A percentile compares a stretch with the other conserved stretches of the same genome.
Evolutionary conservation across 345 rosid genomes (phyloP).

Genomic region (Aethionema arabicum): DNA sequence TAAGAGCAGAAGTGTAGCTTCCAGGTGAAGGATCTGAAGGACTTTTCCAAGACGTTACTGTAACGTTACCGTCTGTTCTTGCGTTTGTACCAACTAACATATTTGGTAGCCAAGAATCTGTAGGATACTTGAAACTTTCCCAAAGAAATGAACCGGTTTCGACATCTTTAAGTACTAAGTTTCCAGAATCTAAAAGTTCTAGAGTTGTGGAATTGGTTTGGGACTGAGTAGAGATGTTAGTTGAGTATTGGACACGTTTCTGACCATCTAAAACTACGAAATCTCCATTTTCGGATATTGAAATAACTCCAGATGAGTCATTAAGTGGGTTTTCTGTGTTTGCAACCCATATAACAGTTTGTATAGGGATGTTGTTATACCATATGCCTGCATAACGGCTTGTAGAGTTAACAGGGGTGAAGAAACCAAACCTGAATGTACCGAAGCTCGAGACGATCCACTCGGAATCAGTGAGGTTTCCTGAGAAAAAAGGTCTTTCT

Average conservation of each 20-base stretch:
- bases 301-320: conserved; percentile 46
- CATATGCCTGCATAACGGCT: conserved; percentile 54
- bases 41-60: conserved; percentile 50
- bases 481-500: conserved; percentile 20
- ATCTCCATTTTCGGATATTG: conserved; percentile 47
- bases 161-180: conserved; percentile 46
- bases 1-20: conserved; percentile 41
- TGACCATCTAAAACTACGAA: conserved; percentile 43
- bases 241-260: conserved; percentile 52
- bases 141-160: conserved; percentile 29
- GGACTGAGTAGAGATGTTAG: conserved; percentile 31
- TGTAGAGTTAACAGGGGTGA: conserved; percentile 44
- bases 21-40: conserved; percentile 57
- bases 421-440: conserved; percentile 54
- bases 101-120: conserved; percentile 35
- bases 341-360: conserved; percentile 51
- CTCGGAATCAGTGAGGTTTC: conserved; percentile 24
- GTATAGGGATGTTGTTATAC: conserved; percentile 33
- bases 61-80: conserved; percentile 32
- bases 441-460: conserved; percentile 36
- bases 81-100: conserved; percentile 43
- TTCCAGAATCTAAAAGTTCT: conserved; percentile 51
- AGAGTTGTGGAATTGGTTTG: conserved; percentile 36
- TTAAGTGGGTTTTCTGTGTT: conserved; percentile 47
- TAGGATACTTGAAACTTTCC: conserved; percentile 58